Base-by-base conservation (phyloP, 768 basidiomycete genomes). In the Solioccasus polychromus region DNA sequence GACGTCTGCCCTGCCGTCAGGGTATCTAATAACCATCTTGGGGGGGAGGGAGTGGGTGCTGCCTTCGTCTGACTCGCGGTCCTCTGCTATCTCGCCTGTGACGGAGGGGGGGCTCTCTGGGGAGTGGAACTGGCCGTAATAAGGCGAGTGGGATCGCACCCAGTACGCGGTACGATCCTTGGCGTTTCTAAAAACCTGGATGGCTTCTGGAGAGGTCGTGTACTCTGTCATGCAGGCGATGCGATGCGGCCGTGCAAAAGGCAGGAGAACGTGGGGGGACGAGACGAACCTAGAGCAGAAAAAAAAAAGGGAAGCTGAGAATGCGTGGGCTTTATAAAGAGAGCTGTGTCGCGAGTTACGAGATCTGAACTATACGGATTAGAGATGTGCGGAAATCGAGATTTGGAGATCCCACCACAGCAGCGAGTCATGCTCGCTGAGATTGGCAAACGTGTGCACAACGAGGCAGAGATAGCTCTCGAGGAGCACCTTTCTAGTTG, bases 141-240 rank as follows among this genome's bases (percentile, higher is more conserved):
- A 17, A 18, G 71, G 68, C 29, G 57, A 60, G 66, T 62, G 75
- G 52, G 62, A 73, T 61, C 67, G 66, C 14, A 89, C 77, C 86
- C 86, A 89, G 59, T 74, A 59, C 22, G 76, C 74, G 5, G 83
- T 86, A 39, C 86, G 76, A 22, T 83, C 75, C 38, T 75, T 77
- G 50, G 84, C 69, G 44, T 69, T 70, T 68, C 79, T 73, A 59
- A 74, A 83, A 59, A 80, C 75, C 39, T 74, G 73, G 36, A 78
- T 66, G 37, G 80, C 77, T 51, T 81, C 77, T 1, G 82, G 75
- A 34, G 79, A 79, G 35, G 73, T 70, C 0, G 76, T 74, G 62
- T 81, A 82, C 68, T 83, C 82, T 44, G 82, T 81, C 83, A 87
- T 85, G 47, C n/a, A n/a, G n/a, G n/a, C n/a, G n/a, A n/a, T n/a